Evolutionary conservation across 805 yeast species (phyloP), one percentile per base, ranked within the genome.

Genomic region (Yarrowia sp.): DNA sequence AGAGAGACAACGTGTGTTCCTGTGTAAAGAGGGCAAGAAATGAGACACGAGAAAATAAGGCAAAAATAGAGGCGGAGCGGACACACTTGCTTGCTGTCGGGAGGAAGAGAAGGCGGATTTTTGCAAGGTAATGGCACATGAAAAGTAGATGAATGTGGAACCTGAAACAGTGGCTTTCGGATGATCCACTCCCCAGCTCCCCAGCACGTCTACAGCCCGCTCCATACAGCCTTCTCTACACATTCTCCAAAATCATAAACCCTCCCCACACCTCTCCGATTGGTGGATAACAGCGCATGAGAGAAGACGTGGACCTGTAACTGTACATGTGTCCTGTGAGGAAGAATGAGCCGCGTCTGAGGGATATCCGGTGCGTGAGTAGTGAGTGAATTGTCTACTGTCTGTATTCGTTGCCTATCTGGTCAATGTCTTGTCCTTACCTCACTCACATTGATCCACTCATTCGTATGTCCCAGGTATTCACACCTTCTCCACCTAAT

Each of bases 201-300:
- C 38, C 13, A 9, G 10, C 38, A 5, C 38, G 38, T 36, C 38
- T 36, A 36, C 10, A 10, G 10, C 38, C 13, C 38, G 10, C 38
- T 6, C 8, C 10, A 9, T 36, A 36, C 38, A 36, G 13, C 13
- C 38, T 36, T 9, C 38, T 12, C 5, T 3, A 36, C 38, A 33
- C 36, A n/a, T 10, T 12, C 15, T 13, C 14, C 53, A 19, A 10
- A n/a, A 30, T 20, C 46, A 24, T 19, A 19, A 39, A 55, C n/a
- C 4, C 61, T 55, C 44, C 61, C 61, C 61, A 39, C 61, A 55
- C 46, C 34, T 30, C 9, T 55, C 61, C 61, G 61, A 55, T 55
- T 55, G 61, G 61, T 24, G 61, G 61, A 55, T 55, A 55, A 55
- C 61, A 39, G n/a, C 61, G 61, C 61, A 55, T 39, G n/a, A 55